These are phyloP conservation scores for Hanseniaspora thailandica DNA, from an alignment of 805 yeast species.

Conservation along the genomic window DNA sequence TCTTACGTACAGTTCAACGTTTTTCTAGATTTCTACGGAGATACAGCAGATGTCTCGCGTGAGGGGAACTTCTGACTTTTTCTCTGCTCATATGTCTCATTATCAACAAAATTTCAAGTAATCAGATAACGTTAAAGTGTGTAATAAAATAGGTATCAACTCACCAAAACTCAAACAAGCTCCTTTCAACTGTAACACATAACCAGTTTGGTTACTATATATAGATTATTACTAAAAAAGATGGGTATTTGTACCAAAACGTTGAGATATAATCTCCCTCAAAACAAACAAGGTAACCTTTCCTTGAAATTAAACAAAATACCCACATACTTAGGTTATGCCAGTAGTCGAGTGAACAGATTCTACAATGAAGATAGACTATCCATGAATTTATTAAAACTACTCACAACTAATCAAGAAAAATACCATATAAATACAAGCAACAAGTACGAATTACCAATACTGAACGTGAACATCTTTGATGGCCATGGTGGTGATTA, in stretches of 20 bases:
- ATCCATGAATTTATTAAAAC: conserved; percentile 48
- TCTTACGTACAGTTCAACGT: not conserved
- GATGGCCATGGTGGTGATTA: conserved; percentile 93
- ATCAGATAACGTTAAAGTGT: not conserved
- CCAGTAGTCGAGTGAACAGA: conserved; percentile 62
- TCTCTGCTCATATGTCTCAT: not conserved
- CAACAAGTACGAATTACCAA: conserved; percentile 20
- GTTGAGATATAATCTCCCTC: conserved; percentile 2
- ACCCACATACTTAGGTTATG: conserved; percentile 54
- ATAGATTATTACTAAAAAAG: too few species aligned
- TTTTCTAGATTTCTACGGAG: not conserved
- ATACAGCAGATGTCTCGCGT: not conserved
- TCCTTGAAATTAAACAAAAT: conserved; percentile 18
- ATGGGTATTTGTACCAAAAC: conserved; percentile 10
- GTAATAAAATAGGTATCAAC: too few species aligned
- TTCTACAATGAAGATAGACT: conserved; percentile 71
- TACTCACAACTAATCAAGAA: conserved; percentile 30
- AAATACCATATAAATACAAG: conserved; percentile 18
- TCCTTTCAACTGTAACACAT: not conserved
- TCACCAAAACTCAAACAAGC: not conserved
- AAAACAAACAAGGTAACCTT: conserved; percentile 9
- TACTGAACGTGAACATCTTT: conserved; percentile 64
- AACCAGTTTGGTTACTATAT: too few species aligned
- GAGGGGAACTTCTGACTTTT: not conserved
- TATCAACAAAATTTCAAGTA: not conserved